Percentiles rank a stretch among this genome's conserved stretches.
Evolutionary conservation across 768 basidiomycete species (phyloP).

Genomic region (Termitomyces sp.): DNA sequence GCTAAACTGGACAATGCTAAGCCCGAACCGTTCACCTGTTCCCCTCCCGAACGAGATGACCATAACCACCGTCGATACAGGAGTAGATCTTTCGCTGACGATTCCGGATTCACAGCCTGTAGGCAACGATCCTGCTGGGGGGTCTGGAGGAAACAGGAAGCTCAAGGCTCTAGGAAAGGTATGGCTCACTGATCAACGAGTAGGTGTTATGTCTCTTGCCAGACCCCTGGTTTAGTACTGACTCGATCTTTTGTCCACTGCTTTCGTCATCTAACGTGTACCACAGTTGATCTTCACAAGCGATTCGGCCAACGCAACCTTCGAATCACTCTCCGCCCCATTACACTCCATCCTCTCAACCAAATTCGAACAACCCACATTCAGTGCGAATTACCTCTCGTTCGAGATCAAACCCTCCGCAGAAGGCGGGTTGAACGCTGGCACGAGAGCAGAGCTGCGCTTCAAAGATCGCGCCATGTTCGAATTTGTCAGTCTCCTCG

Average conservation of each 20-base stretch:
- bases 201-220: slow-evolving; percentile 29
- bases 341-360: slow-evolving; percentile 63
- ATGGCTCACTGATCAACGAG: slow-evolving; percentile 72
- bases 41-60: slow-evolving; percentile 62
- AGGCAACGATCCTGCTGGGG: slow-evolving; percentile 38
- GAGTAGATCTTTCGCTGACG: slow-evolving; percentile 54
- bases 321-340: slow-evolving; percentile 55
- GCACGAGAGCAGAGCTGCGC: slow-evolving; percentile 64
- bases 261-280: not conserved
- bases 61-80: slow-evolving; percentile 52
- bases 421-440: slow-evolving; percentile 62
- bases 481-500: slow-evolving; percentile 65
- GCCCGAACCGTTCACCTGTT: slow-evolving; percentile 52
- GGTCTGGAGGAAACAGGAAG: slow-evolving; percentile 52
- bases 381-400: slow-evolving; percentile 63
- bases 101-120: slow-evolving; percentile 54
- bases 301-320: slow-evolving; percentile 25
- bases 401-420: slow-evolving; percentile 66
- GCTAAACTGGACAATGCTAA: slow-evolving; percentile 75
- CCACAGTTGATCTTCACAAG: slow-evolving; percentile 62
- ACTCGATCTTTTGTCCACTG: not conserved
- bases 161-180: slow-evolving; percentile 56
- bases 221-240: not conserved
- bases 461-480: slow-evolving; percentile 69
- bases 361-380: slow-evolving; percentile 72